Percentiles rank a stretch among this genome's conserved stretches.
phyloP scores from a whole-genome alignment of 495 filamentous ascomycete species.

The Tuber brumale region DNA sequence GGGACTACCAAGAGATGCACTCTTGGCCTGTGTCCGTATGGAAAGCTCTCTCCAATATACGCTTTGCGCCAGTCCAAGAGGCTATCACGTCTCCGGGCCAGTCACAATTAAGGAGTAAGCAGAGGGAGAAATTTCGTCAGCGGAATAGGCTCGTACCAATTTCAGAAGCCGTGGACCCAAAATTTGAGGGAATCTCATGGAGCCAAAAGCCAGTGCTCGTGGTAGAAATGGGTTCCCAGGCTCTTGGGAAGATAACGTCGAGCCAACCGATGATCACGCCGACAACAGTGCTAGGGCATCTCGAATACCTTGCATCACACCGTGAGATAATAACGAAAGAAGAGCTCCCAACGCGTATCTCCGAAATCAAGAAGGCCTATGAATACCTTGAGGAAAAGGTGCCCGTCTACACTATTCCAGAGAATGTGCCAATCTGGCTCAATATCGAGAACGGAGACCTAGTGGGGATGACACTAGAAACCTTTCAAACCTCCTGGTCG shows the following conservation, averaged over 20 bases:
- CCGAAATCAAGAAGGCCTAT: conserved; percentile 25
- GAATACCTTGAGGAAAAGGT: conserved; percentile 20
- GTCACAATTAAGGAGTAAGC: neutral
- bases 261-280: conserved; percentile 6
- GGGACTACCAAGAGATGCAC: conserved; percentile 21
- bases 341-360: conserved; percentile 21
- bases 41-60: conserved; percentile 7
- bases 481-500: conserved; percentile 24
- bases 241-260: conserved; percentile 13
- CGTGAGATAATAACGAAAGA: conserved; percentile 4
- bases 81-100: neutral
- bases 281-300: conserved; percentile 24
- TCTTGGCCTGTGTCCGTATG: conserved; percentile 10
- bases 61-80: conserved; percentile 17
- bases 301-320: conserved; percentile 27
- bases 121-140: neutral
- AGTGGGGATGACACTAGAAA: neutral
- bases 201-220: conserved; percentile 27
- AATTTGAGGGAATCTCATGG: conserved; percentile 28
- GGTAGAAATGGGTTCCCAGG: conserved; percentile 8
- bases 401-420: neutral
- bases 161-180: conserved; percentile 11
- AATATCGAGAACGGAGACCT: conserved; percentile 24
- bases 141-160: conserved; percentile 16
- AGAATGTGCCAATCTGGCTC: conserved; percentile 30